Evolutionary conservation across 2,329 filamentous ascomycete species (phyloP), one percentile per base, ranked within the genome.

Genomic region (Chaetomiaceae sp.): DNA sequence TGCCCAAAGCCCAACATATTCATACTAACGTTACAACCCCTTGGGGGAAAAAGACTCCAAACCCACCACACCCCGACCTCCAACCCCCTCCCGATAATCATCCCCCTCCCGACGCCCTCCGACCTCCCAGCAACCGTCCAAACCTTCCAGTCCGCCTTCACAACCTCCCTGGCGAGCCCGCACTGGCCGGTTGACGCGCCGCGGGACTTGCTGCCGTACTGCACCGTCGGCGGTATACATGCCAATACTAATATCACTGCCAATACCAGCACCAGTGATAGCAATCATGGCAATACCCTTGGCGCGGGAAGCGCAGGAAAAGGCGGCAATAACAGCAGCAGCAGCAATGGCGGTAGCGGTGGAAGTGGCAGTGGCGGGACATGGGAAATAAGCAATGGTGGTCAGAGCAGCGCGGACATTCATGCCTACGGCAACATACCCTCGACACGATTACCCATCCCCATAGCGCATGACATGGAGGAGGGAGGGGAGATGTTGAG

Each of bases 81-180:
- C 58, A 63, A 33, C 62, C 63, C 12, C 58, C 74, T 7, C 69
- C 72, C 5, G n/a, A n/a, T n/a, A n/a, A 58, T 77, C 31, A 61
- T 79, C 16, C 75, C 74, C 3, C 62, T 78, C 44, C 60, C 66
- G 14, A 65, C 64, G 1, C 51, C 64, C 34, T 53, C 60, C 10
- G 63, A 66, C 13, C 62, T 77, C 14, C 63, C 68, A n/a, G 46
- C 58, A 2, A 66, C 63, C 9, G 60, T 80, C 19, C 61, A 65
- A n/a, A 56, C 63, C 0, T 70, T 78, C 49, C 63, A 65, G 45
- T 58, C 58, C 40, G 64, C 68, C 51, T 53, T 67, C 19, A 8
- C 25, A 14, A 42, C 6, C 25, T 27, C 25, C 38, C 6, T 37
- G 49, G 16, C 34, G 25, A 10, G 20, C 31, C 14, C 23, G 6